Conservation (phyloP, 176 grass and related monocot genomes). For the Bonia amplexicaulis region DNA sequence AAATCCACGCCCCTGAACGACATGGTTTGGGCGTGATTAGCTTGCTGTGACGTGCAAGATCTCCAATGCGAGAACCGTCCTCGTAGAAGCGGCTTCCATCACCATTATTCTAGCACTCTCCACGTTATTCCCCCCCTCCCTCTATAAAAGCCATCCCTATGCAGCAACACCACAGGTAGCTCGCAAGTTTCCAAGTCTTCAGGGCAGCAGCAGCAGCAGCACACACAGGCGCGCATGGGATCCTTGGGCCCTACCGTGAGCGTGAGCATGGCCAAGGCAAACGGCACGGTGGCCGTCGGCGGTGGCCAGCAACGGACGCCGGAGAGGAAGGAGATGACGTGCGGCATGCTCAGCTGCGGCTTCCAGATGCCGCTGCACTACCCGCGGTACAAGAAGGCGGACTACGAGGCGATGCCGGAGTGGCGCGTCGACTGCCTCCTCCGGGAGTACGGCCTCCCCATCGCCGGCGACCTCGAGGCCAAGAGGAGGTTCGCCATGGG, state of each 20-base stretch:
- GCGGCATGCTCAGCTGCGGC: constrained; percentile 12
- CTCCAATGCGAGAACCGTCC: no score
- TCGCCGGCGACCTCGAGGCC: constrained; percentile 32
- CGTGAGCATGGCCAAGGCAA: constrained; percentile 24
- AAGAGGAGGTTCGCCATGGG: constrained; percentile 62
- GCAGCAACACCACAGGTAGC: neutral
- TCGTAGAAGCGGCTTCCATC: neutral
- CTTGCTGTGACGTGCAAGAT: neutral
- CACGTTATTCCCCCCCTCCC: neutral
- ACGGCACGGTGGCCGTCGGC: neutral
- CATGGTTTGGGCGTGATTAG: neutral
- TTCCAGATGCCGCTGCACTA: constrained; percentile 78
- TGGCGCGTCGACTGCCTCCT: constrained; percentile 70
- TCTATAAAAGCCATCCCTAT: constrained; percentile 9
- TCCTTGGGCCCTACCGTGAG: constrained; percentile 29
- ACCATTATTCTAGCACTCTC: neutral
- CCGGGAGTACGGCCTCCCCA: constrained; percentile 52
- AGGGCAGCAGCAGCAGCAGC: neutral
- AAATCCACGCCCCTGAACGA: no score
- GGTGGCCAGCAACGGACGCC: neutral
- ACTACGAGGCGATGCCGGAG: constrained; percentile 89
- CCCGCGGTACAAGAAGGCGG: constrained; percentile 61
- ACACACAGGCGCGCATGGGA: constrained; percentile 11
- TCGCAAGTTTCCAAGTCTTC: neutral
- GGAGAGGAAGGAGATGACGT: constrained; percentile 7